phyloP scores from a whole-genome alignment of 164 flowering plant genomes.

The Tetracentron sinense region DNA sequence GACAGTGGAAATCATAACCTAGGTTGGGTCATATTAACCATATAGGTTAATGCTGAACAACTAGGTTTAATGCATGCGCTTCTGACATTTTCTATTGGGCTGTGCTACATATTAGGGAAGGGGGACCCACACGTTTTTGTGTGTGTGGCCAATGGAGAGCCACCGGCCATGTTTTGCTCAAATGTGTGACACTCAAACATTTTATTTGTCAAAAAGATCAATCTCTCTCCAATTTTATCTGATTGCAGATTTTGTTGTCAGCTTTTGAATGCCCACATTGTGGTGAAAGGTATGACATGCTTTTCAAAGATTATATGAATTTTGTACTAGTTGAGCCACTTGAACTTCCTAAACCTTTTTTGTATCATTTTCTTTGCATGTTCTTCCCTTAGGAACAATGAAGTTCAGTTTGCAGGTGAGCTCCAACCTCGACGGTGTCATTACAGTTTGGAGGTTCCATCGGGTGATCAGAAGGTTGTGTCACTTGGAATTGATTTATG shows the following conservation, averaged over 20 bases:
- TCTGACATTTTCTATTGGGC: too few species aligned
- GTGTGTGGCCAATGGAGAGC: too few species aligned
- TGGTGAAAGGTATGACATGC: constrained; percentile 61
- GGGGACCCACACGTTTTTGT: too few species aligned
- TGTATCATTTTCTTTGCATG: background rate
- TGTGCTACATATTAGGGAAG: too few species aligned
- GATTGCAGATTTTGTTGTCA: constrained; percentile 70
- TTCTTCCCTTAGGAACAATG: constrained; percentile 62
- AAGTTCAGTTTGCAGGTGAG: constrained; percentile 95
- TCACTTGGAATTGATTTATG: constrained; percentile 1
- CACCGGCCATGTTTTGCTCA: too few species aligned
- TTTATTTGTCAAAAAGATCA: background rate
- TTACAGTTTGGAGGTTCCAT: constrained; percentile 45
- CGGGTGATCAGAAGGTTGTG: constrained; percentile 71
- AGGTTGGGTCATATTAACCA: too few species aligned
- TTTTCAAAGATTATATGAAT: background rate
- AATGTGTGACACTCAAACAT: too few species aligned
- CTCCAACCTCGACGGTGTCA: constrained; percentile 75
- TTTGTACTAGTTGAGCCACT: background rate
- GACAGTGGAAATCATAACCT: too few species aligned
- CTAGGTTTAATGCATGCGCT: too few species aligned
- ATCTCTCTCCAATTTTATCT: too few species aligned
- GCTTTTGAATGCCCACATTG: constrained; percentile 96
- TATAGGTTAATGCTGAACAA: too few species aligned
- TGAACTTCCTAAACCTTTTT: background rate